Base-by-base conservation (phyloP, 768 basidiomycete species). In the Suillus cothurnatus region DNA sequence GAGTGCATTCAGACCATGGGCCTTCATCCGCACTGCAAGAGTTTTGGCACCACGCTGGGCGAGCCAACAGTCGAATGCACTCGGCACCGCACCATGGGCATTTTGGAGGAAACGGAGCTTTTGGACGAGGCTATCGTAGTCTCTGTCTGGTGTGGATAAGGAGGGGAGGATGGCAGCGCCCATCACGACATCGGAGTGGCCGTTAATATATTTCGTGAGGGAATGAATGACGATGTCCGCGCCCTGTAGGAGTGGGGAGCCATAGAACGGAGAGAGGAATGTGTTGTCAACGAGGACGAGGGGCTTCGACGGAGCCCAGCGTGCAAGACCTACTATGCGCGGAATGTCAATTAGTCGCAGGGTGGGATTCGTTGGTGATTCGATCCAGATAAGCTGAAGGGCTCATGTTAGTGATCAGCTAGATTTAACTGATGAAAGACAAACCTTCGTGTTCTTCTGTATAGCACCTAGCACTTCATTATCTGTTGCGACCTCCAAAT, bases 281-380 rank as follows among this genome's bases (percentile, higher is more conserved):
- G 95, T 97, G 80, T 93, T 95, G 82, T 98, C 96, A 53, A 98
- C 91, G 56, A 96, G 85, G 17, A 99, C 86, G 34, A 95, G 80
- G 0, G 96, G 95, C 0, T 78, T 73, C 0, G 86, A 82, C 0
- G 87, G 84, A 61, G 91, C 88, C 0, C 86, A 80, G 62, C 82
- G 85, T 3, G 89, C 88, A 59, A 97, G 78, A 14, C 82, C 73
- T 31, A 87, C 83, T 68, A 99, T 86, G 62, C 87, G 85, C 1
- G 82, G 77, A 73, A 99, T 89, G 71, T 94, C 91, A 45, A 96
- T 88, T 45, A 98, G 79, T 21, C 92, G 88, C 11, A 99, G 88
- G 1, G 94, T 94, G 0, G 97, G 97, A 80, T 98, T 99, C 4
- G 97, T 99, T 0, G 95, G 97, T 0, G 93, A 84, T 78, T 99